Conservation (phyloP, 129 eudicot species). For the Silybum marianum region DNA sequence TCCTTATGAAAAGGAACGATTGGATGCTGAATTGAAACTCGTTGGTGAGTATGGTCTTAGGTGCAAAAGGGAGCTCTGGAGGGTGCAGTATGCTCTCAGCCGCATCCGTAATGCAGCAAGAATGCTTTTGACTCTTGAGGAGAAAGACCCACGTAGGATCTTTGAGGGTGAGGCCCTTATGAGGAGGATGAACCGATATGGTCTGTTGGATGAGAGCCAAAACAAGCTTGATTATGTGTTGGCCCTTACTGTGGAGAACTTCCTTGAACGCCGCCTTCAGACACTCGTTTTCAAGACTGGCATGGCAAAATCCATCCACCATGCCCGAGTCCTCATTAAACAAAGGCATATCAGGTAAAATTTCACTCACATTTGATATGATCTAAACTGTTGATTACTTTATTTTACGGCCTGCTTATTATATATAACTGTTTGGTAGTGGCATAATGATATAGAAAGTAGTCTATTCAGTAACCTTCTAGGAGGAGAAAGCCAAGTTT, state of each 20-base stretch:
- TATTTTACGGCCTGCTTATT: background rate
- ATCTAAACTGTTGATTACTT: background rate
- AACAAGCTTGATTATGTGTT: constrained; percentile 69
- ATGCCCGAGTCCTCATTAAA: constrained; percentile 63
- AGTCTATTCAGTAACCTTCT: background rate
- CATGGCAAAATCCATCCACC: constrained; percentile 63
- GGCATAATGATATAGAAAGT: background rate
- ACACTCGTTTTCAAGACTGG: constrained; percentile 65
- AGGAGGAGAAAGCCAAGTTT: background rate
- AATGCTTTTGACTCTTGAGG: constrained; percentile 78
- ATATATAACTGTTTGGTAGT: background rate
- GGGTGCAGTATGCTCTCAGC: constrained; percentile 79
- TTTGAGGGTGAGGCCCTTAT: constrained; percentile 85
- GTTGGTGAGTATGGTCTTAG: constrained; percentile 80
- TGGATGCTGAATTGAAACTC: constrained; percentile 76
- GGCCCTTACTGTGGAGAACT: constrained; percentile 66
- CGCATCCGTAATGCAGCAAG: constrained; percentile 74
- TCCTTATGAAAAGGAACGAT: constrained; percentile 79
- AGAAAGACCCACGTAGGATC: constrained; percentile 75
- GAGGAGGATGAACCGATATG: constrained; percentile 77
- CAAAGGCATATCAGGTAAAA: constrained; percentile 78
- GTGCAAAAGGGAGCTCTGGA: constrained; percentile 84
- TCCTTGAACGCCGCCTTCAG: constrained; percentile 66
- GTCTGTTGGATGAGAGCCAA: constrained; percentile 65
- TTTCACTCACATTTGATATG: background rate